Percentiles rank a stretch among this genome's conserved stretches.
phyloP scores from a whole-genome alignment of 2,329 filamentous ascomycete genomes.

The Exophiala spinifera region DNA sequence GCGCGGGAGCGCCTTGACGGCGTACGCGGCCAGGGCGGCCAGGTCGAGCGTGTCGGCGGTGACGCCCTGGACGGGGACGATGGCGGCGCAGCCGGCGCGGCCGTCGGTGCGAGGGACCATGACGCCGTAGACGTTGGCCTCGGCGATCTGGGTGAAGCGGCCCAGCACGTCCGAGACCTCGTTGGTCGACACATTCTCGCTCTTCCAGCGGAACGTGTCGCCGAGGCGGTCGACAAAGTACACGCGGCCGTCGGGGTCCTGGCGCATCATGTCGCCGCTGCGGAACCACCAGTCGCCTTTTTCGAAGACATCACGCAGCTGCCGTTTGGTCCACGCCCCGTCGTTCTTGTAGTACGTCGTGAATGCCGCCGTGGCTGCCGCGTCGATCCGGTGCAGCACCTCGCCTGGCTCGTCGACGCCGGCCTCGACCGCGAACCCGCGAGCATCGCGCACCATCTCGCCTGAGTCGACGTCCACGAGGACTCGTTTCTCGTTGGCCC shows the following conservation, averaged over 20 bases:
- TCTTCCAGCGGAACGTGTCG: conserved; percentile 60
- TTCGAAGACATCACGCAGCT: conserved; percentile 67
- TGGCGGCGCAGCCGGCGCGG: conserved; percentile 74
- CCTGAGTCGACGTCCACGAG: conserved; percentile 66
- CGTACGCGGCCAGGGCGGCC: conserved; percentile 56
- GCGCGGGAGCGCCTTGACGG: conserved; percentile 59
- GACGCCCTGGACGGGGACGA: conserved; percentile 42
- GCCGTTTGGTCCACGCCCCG: conserved; percentile 65
- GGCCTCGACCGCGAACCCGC: conserved; percentile 63
- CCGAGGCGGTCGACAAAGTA: conserved; percentile 71
- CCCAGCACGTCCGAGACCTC: conserved; percentile 76
- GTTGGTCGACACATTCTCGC: conserved; percentile 76
- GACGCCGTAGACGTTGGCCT: conserved; percentile 86
- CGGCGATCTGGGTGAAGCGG: conserved; percentile 61
- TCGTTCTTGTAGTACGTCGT: conserved; percentile 79
- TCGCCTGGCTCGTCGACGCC: conserved; percentile 68
- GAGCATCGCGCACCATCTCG: conserved; percentile 63
- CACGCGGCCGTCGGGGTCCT: conserved; percentile 66
- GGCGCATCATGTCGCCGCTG: conserved; percentile 74
- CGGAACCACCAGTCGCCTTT: conserved; percentile 83
- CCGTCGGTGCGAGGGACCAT: conserved; percentile 76
- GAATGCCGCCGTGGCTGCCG: conserved; percentile 47
- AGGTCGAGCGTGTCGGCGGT: conserved; percentile 56
- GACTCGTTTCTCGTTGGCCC: conserved; percentile 61
- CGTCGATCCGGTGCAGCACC: conserved; percentile 64